Evolutionary conservation across 1,139 yeast genomes (phyloP).

Genomic region (Saccharomyces hybrid): DNA sequence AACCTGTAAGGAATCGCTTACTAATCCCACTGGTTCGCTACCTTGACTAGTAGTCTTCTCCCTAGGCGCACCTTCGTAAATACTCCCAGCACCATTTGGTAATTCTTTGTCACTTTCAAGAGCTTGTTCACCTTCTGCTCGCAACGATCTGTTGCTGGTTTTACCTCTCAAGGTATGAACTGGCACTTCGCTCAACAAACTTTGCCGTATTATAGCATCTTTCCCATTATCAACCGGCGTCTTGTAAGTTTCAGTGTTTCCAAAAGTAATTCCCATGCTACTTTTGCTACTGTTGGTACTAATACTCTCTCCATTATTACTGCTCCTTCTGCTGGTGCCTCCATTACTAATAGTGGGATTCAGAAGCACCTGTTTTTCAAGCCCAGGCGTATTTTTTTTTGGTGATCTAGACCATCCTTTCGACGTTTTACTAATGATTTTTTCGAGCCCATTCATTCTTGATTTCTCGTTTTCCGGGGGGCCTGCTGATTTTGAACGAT

Average conservation of each 20-base stretch:
- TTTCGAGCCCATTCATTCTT: constrained; percentile 16
- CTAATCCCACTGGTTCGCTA: not conserved
- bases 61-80: not conserved
- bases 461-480: constrained; percentile 9
- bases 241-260: not conserved
- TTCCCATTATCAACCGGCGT: constrained; percentile 3
- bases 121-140: constrained; percentile 1
- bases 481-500: constrained; percentile 4
- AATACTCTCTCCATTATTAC: not conserved
- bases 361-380: constrained; percentile 1
- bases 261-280: not conserved
- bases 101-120: not conserved
- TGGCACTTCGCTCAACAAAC: constrained; percentile 9
- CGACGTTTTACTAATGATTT: constrained; percentile 17
- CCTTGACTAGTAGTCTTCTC: not conserved
- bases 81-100: not conserved
- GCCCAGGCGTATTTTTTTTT: not conserved
- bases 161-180: constrained; percentile 5
- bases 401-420: constrained; percentile 21
- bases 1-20: constrained; percentile 5
- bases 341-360: constrained; percentile 5
- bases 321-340: constrained; percentile 4
- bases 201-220: not conserved
- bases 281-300: not conserved
- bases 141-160: not conserved